Conservation (phyloP, 1,284 basidiomycete genomes). For the Ustilago vetiveriae region DNA sequence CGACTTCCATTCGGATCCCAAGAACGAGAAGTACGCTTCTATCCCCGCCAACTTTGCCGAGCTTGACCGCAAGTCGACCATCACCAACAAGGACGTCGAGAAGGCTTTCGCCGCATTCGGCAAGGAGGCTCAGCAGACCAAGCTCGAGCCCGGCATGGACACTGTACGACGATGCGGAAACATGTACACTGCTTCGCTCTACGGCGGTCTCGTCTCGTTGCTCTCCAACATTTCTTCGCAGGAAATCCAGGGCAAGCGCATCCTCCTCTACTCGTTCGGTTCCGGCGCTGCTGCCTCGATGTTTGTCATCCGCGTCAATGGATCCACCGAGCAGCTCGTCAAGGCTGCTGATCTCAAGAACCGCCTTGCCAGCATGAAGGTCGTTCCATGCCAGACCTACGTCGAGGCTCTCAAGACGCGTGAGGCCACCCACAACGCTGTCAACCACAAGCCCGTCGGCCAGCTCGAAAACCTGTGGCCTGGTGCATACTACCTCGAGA, state of each 20-base stretch:
- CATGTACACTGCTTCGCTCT: conserved; percentile 98
- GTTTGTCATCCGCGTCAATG: conserved; percentile 85
- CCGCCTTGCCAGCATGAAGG: conserved; percentile 84
- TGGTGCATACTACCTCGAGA: conserved; percentile 90
- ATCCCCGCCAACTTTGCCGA: conserved; percentile 75
- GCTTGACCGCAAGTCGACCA: conserved; percentile 70
- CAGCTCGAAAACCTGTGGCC: conserved; percentile 92
- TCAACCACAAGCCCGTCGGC: conserved; percentile 84
- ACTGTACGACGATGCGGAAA: conserved; percentile 74
- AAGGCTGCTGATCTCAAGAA: conserved; percentile 81
- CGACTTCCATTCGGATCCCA: conserved; percentile 86
- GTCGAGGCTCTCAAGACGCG: conserved; percentile 75
- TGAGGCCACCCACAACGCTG: conserved; percentile 95
- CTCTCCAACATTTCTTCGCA: conserved; percentile 54
- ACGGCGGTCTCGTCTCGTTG: conserved; percentile 83
- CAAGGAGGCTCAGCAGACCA: conserved; percentile 51
- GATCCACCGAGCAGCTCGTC: conserved; percentile 82
- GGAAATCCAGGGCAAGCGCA: conserved; percentile 67
- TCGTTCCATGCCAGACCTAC: conserved; percentile 88
- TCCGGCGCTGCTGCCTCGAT: conserved; percentile 90
- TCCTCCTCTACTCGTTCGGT: conserved; percentile 93
- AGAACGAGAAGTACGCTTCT: conserved; percentile 77
- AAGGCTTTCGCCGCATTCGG: conserved; percentile 71
- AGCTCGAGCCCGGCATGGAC: conserved; percentile 65
- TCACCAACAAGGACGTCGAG: conserved; percentile 93